Conservation (phyloP, 345 rosid species). For the Trapa incisa region DNA sequence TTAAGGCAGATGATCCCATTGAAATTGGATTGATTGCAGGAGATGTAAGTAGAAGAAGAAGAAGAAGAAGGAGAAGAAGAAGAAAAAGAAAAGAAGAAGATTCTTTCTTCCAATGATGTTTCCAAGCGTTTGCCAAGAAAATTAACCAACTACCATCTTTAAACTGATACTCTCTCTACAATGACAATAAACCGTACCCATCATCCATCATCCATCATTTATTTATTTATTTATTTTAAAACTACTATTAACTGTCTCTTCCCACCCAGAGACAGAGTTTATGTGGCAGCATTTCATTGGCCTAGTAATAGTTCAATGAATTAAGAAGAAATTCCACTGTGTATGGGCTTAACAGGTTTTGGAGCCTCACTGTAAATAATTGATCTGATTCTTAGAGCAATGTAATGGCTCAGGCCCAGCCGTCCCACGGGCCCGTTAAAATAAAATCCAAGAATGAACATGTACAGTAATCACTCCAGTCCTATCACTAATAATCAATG, state of each 20-base stretch:
- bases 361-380: too few relatives aligned
- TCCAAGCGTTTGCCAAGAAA: neutral
- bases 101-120: neutral
- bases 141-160: neutral
- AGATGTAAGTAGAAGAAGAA: neutral
- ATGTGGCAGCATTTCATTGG: neutral
- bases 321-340: neutral
- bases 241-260: neutral
- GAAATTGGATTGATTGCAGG: too few relatives aligned
- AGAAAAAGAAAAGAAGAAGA: neutral
- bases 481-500: neutral
- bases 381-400: too few relatives aligned
- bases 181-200: too few relatives aligned
- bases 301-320: neutral
- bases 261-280: neutral
- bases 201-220: too few relatives aligned
- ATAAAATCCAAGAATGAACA: neutral
- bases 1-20: constrained; percentile 44
- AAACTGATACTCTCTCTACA: too few relatives aligned
- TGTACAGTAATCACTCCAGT: too few relatives aligned
- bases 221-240: too few relatives aligned
- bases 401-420: too few relatives aligned
- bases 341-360: neutral
- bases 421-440: too few relatives aligned
- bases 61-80: neutral